Percentiles rank a stretch among this genome's conserved stretches.
phyloP scores from a whole-genome alignment of 2,329 filamentous ascomycete species.

The Xylariaceae sp. region DNA sequence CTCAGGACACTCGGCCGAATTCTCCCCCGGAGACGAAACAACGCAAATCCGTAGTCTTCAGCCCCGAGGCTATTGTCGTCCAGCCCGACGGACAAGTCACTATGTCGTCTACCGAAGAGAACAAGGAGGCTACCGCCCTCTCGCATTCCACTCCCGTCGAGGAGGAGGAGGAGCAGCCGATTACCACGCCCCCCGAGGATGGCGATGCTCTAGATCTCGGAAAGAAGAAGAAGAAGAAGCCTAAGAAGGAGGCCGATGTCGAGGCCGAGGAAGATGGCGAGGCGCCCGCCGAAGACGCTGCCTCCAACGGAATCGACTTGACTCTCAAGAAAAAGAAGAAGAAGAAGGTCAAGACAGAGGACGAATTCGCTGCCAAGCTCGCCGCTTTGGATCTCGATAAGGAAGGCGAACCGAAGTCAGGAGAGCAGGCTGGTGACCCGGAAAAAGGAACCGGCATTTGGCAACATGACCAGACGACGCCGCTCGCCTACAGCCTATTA shows the following conservation, averaged over 20 bases:
- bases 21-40: slow-evolving; percentile 55
- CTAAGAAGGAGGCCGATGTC: slow-evolving; percentile 52
- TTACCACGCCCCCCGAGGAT: slow-evolving; percentile 36
- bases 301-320: slow-evolving; percentile 54
- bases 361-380: slow-evolving; percentile 53
- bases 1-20: slow-evolving; percentile 24
- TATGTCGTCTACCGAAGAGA: slow-evolving; percentile 65
- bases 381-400: slow-evolving; percentile 59
- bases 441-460: slow-evolving; percentile 86
- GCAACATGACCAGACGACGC: slow-evolving; percentile 70
- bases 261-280: slow-evolving; percentile 44
- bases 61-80: slow-evolving; percentile 79
- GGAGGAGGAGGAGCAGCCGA: slow-evolving; percentile 34
- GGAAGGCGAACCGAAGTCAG: slow-evolving; percentile 42
- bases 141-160: slow-evolving; percentile 51
- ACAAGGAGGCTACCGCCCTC: slow-evolving; percentile 69
- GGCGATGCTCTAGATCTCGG: slow-evolving; percentile 60
- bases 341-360: slow-evolving; percentile 41
- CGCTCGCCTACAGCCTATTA: slow-evolving; percentile 79
- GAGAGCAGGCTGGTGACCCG: slow-evolving; percentile 65
- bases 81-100: slow-evolving; percentile 83
- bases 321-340: slow-evolving; percentile 82
- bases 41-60: slow-evolving; percentile 92
- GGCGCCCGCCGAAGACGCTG: slow-evolving; percentile 50
- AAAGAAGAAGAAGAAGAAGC: slow-evolving; percentile 60